These are phyloP conservation scores for Sclerotinia glacialis DNA, from an alignment of 2,329 filamentous ascomycete species.

Conservation along the genomic window DNA sequence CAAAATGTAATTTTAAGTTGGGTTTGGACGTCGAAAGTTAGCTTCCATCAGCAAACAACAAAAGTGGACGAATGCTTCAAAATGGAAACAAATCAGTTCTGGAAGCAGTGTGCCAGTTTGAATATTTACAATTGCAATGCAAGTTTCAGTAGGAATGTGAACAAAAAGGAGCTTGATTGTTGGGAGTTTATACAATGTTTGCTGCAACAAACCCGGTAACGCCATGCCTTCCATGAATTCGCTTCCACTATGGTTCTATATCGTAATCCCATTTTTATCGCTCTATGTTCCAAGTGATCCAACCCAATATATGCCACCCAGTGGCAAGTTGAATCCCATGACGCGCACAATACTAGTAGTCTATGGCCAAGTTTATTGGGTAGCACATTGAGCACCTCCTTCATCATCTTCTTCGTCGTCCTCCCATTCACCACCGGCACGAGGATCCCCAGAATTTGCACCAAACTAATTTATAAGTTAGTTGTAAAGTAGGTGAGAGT, in stretches of 20 bases:
- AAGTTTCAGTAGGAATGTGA: not conserved
- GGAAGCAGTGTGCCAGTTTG: not conserved
- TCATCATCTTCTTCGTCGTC: conserved; percentile 65
- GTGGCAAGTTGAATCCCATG: not conserved
- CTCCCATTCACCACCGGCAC: conserved; percentile 64
- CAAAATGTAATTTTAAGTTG: not conserved
- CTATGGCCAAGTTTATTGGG: conserved; percentile 34
- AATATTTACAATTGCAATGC: not conserved
- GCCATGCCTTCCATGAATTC: conserved; percentile 1
- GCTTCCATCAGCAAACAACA: not conserved
- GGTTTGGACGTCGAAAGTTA: not conserved
- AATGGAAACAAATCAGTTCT: not conserved
- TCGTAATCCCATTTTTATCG: conserved; percentile 11
- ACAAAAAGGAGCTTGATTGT: not conserved
- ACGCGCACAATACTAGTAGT: not conserved
- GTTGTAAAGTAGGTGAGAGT: conserved; percentile 22
- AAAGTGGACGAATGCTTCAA: not conserved
- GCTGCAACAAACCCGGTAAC: not conserved
- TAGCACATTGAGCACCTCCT: conserved; percentile 60
- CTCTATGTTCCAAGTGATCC: conserved; percentile 14
- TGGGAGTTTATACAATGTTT: conserved; percentile 8
- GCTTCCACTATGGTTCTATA: conserved; percentile 5
- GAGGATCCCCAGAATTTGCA: conserved; percentile 65
- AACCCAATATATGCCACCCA: not conserved
- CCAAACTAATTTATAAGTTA: conserved; percentile 57